Evolutionary conservation across 2,329 filamentous ascomycete genomes (phyloP), one percentile per base, ranked within the genome.

Genomic region (Stylonectria norvegica): DNA sequence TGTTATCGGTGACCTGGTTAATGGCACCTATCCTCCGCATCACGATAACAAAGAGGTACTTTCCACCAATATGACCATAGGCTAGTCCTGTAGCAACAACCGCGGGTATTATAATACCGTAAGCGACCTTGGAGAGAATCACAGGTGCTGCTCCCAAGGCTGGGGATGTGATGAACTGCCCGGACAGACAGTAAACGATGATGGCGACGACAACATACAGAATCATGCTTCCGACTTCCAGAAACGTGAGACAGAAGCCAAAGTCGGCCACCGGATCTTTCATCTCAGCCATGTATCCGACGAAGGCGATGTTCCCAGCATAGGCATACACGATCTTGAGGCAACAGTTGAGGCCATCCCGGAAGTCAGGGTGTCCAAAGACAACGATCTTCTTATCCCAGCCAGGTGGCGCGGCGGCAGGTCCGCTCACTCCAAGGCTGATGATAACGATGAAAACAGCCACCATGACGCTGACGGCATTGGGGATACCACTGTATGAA

Each of bases 251-350:
- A 0, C 45, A 52, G 6, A 55, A 56, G 0, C 38, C 36, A 9
- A 60, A 59, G 36, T 59, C 56, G 2, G 38, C 37, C 0, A 36
- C 36, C 0, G 54, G 54, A 0, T 59, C 37, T 0, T 43, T 17
- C 56, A 60, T 58, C 29, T 59, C 56, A 0, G 52, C 50, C 50
- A 59, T 57, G 4, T 58, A 57, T 1, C 41, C 43, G 2, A 66
- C 49, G 15, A 55, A 56, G 3, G 52, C 54, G 1, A 50, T 53
- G 18, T 57, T 56, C 3, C 53, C 57, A 0, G 56, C 58, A 14
- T 57, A 59, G 1, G 55, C 54, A 12, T 53, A 59, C 0, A 52
- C 43, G 2, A 60, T 46, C 4, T 51, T 34, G 12, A 58, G 29
- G 3, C 50, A 56, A 5, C 33, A n/a, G 36, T 44, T 48, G 19